phyloP scores from a whole-genome alignment of 2,329 filamentous ascomycete genomes.

The Bipolaris cookei region DNA sequence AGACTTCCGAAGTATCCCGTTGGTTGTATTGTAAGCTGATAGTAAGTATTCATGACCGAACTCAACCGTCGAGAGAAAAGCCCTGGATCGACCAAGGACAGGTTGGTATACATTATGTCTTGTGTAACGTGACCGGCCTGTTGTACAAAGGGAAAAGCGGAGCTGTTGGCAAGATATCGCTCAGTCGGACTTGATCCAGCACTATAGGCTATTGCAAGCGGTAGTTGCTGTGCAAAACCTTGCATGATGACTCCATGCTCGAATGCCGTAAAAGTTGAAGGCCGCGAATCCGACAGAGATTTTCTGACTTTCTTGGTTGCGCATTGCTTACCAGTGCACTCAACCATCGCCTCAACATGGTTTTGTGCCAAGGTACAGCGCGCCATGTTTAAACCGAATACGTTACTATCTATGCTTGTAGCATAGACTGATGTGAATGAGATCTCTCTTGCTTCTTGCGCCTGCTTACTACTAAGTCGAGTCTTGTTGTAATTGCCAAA shows the following conservation, averaged over 20 bases:
- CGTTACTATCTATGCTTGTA: neutral
- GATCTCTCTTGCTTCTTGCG: slow-evolving; percentile 14
- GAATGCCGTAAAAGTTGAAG: slow-evolving; percentile 20
- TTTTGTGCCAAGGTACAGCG: slow-evolving; percentile 28
- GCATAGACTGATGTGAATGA: slow-evolving; percentile 21
- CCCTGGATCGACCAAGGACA: slow-evolving; percentile 18
- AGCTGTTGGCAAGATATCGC: slow-evolving; percentile 28
- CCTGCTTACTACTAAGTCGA: slow-evolving; percentile 5
- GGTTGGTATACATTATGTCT: slow-evolving; percentile 15
- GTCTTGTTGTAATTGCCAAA: slow-evolving; percentile 26
- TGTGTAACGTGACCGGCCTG: slow-evolving; percentile 1
- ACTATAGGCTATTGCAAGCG: slow-evolving; percentile 14
- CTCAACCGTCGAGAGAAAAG: slow-evolving; percentile 32
- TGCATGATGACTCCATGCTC: slow-evolving; percentile 23
- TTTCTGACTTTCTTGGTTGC: slow-evolving; percentile 19
- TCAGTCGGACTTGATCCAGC: slow-evolving; percentile 34
- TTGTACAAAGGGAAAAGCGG: slow-evolving; percentile 28
- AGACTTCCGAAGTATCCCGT: slow-evolving; percentile 34
- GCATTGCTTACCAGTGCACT: slow-evolving; percentile 24
- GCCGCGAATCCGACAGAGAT: slow-evolving; percentile 26
- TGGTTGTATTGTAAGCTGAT: slow-evolving; percentile 36
- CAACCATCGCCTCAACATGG: slow-evolving; percentile 32
- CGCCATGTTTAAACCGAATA: slow-evolving; percentile 24
- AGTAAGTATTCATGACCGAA: slow-evolving; percentile 41
- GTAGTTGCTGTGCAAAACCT: slow-evolving; percentile 19